These are phyloP conservation scores for Vitis rotundifolia DNA, from an alignment of 164 flowering plant species.

Conservation along the genomic window DNA sequence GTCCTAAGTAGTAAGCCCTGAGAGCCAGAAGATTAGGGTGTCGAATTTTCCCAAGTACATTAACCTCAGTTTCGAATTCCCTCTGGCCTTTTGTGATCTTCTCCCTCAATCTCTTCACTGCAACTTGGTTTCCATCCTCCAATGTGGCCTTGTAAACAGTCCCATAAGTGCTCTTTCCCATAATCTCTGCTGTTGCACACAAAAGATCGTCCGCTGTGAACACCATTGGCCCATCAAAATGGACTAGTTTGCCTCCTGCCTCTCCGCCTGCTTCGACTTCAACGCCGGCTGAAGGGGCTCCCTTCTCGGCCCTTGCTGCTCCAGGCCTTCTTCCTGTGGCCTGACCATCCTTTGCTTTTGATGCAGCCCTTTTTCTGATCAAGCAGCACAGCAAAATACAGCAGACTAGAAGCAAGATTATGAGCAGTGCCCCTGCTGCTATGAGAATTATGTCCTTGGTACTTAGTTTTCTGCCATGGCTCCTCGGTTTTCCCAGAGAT, in stretches of 20 bases:
- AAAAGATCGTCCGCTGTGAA: constrained; percentile 92
- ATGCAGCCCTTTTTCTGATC: constrained; percentile 49
- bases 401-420: constrained; percentile 57
- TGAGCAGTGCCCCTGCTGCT: constrained; percentile 61
- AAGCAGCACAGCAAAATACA: constrained; percentile 68
- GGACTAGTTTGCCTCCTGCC: constrained; percentile 87
- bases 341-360: constrained; percentile 30
- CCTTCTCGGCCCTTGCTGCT: constrained; percentile 20
- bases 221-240: constrained; percentile 85
- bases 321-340: neutral
- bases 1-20: constrained; percentile 52
- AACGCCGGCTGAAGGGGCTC: constrained; percentile 26
- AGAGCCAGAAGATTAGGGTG: constrained; percentile 12
- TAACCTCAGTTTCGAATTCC: constrained; percentile 82
- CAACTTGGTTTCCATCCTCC: constrained; percentile 86
- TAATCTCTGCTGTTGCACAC: constrained; percentile 95
- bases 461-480: constrained; percentile 40
- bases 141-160: constrained; percentile 92
- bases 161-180: constrained; percentile 96
- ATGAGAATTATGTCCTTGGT: constrained; percentile 78
- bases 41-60: constrained; percentile 65
- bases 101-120: constrained; percentile 92
- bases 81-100: constrained; percentile 75
- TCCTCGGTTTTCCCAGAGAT: neutral
- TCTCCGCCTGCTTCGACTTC: constrained; percentile 58